Conservation (phyloP, 1,139 yeast genomes). For the Suhomyces taliae region DNA sequence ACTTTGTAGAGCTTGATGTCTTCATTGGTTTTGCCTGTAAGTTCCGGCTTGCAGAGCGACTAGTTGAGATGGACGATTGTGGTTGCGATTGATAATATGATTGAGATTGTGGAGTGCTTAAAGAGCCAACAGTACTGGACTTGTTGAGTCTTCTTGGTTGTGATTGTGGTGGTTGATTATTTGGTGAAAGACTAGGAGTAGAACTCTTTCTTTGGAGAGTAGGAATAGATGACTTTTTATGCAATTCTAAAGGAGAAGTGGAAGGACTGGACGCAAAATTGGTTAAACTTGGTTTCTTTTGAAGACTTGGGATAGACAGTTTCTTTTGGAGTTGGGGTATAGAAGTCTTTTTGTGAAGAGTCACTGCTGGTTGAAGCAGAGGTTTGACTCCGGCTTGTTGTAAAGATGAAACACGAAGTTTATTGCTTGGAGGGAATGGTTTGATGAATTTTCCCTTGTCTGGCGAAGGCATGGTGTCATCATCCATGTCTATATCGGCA, state of each 20-base stretch:
- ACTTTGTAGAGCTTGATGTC: conserved; percentile 8
- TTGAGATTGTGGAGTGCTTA: neutral
- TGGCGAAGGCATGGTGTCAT: conserved; percentile 2
- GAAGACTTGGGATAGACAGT: conserved; percentile 18
- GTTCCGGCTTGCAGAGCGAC: conserved; percentile 1
- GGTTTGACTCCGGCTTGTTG: conserved; percentile 37
- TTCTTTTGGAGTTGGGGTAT: conserved; percentile 17
- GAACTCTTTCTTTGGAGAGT: conserved; percentile 17
- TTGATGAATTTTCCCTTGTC: conserved; percentile 19
- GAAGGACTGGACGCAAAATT: conserved; percentile 9
- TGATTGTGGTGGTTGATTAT: neutral
- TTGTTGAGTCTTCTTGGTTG: conserved; percentile 1
- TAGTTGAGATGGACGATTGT: conserved; percentile 1
- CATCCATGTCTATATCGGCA: conserved; percentile 7
- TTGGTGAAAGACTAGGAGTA: conserved; percentile 6
- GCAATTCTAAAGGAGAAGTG: conserved; percentile 9
- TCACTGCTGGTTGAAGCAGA: neutral
- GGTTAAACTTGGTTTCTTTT: conserved; percentile 21
- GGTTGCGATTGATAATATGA: neutral
- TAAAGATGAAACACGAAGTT: conserved; percentile 29
- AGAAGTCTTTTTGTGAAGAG: conserved; percentile 7
- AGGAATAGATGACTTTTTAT: conserved; percentile 18
- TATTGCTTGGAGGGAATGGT: conserved; percentile 29
- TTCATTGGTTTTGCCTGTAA: neutral
- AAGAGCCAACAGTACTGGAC: neutral